Percentiles rank a stretch among this genome's conserved stretches.
Evolutionary conservation across 257 asterid species (phyloP).

Genomic region (Solanum rostratum): DNA sequence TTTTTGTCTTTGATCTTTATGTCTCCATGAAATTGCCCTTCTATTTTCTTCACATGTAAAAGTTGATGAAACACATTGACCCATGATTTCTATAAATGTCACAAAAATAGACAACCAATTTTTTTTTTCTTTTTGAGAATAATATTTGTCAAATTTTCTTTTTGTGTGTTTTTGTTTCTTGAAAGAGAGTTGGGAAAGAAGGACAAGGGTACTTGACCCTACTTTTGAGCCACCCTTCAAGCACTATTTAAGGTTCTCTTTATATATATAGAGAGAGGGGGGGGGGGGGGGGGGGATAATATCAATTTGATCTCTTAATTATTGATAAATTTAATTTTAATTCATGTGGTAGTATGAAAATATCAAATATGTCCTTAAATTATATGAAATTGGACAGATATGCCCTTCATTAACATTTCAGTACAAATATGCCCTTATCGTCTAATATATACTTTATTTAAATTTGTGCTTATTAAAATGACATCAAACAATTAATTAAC

Average conservation of each 20-base stretch:
- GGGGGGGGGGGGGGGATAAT: too few species aligned
- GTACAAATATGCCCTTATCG: neutral
- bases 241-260: neutral
- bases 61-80: conserved; percentile 18
- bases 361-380: neutral
- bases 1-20: neutral
- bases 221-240: neutral
- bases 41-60: neutral
- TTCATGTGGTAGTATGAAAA: rapidly evolving
- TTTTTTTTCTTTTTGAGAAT: neutral
- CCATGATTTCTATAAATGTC: conserved; percentile 2
- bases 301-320: neutral
- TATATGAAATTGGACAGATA: too few species aligned
- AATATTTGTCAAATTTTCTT: neutral
- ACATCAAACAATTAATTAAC: too few species aligned
- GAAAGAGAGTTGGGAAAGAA: neutral
- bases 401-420: too few species aligned
- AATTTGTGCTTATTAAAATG: neutral
- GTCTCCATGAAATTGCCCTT: neutral
- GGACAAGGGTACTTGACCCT: neutral
- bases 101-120: neutral
- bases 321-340: neutral
- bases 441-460: too few species aligned
- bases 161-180: neutral
- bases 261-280: neutral